Evolutionary conservation across 805 yeast species (phyloP).

Genomic region (Soucietia sequanensis): DNA sequence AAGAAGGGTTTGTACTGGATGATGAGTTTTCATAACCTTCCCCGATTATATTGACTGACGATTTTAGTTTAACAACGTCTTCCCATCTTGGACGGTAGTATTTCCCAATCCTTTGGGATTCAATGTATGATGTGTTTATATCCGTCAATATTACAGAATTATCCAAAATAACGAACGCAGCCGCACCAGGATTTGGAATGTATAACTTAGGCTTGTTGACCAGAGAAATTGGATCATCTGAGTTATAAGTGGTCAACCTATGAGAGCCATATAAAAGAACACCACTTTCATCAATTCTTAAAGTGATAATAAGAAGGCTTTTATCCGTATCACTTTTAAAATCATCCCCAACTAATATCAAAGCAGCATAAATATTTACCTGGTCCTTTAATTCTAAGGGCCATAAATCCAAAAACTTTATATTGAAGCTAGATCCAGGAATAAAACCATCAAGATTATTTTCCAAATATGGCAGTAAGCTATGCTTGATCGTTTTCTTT

Average conservation of each 20-base stretch:
- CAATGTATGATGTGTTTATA: conserved; percentile 37
- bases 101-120: conserved; percentile 15
- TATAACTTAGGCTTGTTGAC: conserved; percentile 44
- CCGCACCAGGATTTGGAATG: conserved; percentile 56
- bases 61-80: conserved; percentile 63
- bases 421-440: conserved; percentile 46
- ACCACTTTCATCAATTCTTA: conserved; percentile 50
- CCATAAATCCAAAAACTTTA: conserved; percentile 63
- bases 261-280: conserved; percentile 63
- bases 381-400: conserved; percentile 35
- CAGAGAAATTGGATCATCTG: conserved; percentile 7
- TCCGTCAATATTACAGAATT: conserved; percentile 68
- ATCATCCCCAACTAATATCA: conserved; percentile 20
- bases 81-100: conserved; percentile 68
- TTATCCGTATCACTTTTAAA: conserved; percentile 13
- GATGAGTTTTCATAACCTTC: conserved; percentile 50
- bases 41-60: conserved; percentile 55
- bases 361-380: conserved; percentile 44
- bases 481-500: conserved; percentile 28
- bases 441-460: conserved; percentile 39
- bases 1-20: conserved; percentile 38
- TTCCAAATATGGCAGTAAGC: conserved; percentile 26
- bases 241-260: conserved; percentile 48
- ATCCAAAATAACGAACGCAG: conserved; percentile 60
- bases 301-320: conserved; percentile 50